Conservation (phyloP, 2,329 filamentous ascomycete species). For the Alternaria triticina region DNA sequence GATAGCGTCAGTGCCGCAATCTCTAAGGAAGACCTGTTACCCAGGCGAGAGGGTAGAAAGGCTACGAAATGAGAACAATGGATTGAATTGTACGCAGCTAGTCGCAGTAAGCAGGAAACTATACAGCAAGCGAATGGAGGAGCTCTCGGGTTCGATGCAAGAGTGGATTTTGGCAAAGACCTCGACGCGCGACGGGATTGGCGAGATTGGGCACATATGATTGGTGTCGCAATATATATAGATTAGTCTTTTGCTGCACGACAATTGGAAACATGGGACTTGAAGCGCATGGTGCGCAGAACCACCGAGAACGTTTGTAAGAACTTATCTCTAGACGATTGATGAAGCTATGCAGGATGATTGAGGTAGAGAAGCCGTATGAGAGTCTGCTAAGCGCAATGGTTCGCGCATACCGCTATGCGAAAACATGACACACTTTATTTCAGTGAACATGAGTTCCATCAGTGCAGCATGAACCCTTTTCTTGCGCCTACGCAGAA, state of each 20-base stretch:
- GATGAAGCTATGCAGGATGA: background rate
- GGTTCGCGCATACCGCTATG: background rate
- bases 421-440: too few species aligned
- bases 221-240: too few species aligned
- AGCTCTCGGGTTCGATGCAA: background rate
- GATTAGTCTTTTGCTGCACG: too few species aligned
- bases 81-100: background rate
- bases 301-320: fast-evolving
- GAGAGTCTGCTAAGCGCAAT: background rate
- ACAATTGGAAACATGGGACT: too few species aligned
- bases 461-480: too few species aligned
- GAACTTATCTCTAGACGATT: background rate
- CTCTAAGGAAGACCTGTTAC: background rate
- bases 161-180: background rate
- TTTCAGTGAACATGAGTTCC: too few species aligned
- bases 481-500: too few species aligned
- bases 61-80: background rate
- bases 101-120: background rate
- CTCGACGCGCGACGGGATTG: background rate
- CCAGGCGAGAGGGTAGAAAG: background rate
- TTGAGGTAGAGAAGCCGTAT: background rate
- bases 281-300: background rate
- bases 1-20: background rate
- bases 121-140: background rate
- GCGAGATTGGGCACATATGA: too few species aligned